These are phyloP conservation scores for Closterium sp. DNA, from an alignment of 139 green algal species.

Conservation along the genomic window DNA sequence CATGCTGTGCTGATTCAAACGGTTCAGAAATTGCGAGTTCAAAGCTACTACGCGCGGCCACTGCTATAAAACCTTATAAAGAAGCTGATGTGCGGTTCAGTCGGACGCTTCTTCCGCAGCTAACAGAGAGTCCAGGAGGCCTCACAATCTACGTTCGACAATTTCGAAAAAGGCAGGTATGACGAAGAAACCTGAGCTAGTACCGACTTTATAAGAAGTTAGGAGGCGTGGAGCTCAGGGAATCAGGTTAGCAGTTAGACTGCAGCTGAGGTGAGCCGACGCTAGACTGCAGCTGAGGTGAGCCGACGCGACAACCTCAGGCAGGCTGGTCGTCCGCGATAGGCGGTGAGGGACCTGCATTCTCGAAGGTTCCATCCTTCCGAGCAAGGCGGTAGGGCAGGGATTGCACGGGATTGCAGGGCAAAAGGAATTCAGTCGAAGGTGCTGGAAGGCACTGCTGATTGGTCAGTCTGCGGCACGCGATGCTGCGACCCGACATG, in stretches of 20 bases:
- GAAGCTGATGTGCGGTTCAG: too few species aligned
- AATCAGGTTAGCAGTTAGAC: not conserved
- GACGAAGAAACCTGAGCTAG: not conserved
- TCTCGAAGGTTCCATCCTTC: not conserved
- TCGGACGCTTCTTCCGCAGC: too few species aligned
- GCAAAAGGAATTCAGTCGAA: not conserved
- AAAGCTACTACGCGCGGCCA: too few species aligned
- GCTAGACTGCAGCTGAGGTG: not conserved
- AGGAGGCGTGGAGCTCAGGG: not conserved
- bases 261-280: not conserved
- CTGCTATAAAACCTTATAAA: too few species aligned
- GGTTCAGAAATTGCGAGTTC: not conserved
- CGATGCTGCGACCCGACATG: not conserved
- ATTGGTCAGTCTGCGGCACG: not conserved
- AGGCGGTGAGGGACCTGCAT: too few species aligned
- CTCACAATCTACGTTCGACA: not conserved
- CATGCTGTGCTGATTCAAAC: not conserved
- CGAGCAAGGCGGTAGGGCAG: too few species aligned
- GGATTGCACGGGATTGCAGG: not conserved
- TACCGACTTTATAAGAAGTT: not conserved
- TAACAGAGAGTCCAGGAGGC: too few species aligned
- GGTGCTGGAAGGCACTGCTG: not conserved
- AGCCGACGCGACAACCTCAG: not conserved
- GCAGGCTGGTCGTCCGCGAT: not conserved
- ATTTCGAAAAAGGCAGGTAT: not conserved